Conservation (phyloP, 352 stramenopile species). For the Phytophthora pinifolia region DNA sequence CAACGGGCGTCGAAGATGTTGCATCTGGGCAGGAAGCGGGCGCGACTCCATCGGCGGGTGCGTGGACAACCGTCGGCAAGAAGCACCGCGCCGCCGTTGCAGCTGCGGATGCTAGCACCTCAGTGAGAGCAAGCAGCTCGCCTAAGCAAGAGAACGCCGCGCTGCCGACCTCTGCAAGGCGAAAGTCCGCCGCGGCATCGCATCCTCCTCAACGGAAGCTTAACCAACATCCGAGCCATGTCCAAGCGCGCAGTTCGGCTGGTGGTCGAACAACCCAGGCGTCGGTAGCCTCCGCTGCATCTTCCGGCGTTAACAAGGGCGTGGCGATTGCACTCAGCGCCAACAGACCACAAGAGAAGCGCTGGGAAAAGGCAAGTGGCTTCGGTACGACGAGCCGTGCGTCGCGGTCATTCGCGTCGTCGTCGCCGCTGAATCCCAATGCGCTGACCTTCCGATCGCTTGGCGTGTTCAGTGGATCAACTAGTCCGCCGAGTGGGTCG, state of each 20-base stretch:
- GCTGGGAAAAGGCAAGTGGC: constrained; percentile 17
- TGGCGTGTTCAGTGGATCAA: constrained; percentile 11
- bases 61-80: constrained; percentile 76
- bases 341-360: constrained; percentile 11
- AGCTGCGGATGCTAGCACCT: not conserved
- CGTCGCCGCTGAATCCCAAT: constrained; percentile 24
- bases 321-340: constrained; percentile 8
- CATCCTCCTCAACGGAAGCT: constrained; percentile 19
- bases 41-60: constrained; percentile 25
- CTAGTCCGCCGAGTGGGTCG: constrained; percentile 8
- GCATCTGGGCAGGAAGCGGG: constrained; percentile 1
- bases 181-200: constrained; percentile 12
- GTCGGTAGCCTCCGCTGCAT: not conserved
- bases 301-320: constrained; percentile 1
- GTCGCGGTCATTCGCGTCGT: constrained; percentile 15
- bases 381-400: constrained; percentile 15
- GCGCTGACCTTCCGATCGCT: constrained; percentile 24
- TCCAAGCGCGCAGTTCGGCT: constrained; percentile 6
- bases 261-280: constrained; percentile 1
- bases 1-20: not conserved
- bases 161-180: not conserved
- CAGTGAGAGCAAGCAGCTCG: constrained; percentile 1
- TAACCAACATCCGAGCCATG: constrained; percentile 11
- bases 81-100: constrained; percentile 44
- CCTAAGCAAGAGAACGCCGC: constrained; percentile 11